Evolutionary conservation across 1,284 basidiomycete species (phyloP).

Genomic region (Agaricales sp.): DNA sequence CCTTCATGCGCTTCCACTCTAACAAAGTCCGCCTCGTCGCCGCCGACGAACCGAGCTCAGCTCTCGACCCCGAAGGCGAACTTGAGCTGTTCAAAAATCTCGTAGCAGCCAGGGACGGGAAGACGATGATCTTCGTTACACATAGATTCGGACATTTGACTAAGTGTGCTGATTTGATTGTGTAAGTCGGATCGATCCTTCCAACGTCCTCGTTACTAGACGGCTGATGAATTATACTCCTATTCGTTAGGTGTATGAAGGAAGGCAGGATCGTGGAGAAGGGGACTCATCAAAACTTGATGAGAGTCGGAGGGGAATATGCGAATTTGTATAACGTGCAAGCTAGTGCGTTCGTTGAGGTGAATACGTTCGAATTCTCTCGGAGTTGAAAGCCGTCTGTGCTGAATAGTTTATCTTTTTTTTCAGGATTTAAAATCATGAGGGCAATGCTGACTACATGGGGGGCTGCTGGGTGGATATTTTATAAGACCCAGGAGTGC

Average conservation of each 20-base stretch:
- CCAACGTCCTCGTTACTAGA: not conserved
- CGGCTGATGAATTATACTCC: not conserved
- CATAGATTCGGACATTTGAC: constrained; percentile 25
- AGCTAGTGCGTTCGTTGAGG: constrained; percentile 13
- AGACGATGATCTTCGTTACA: constrained; percentile 28
- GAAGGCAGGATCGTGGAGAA: constrained; percentile 21
- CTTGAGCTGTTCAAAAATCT: constrained; percentile 23
- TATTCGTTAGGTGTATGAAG: constrained; percentile 22
- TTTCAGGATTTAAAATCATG: too few relatives aligned
- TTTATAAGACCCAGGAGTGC: too few relatives aligned
- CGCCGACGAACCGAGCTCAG: constrained; percentile 29
- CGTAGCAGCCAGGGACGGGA: constrained; percentile 17
- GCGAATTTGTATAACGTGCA: constrained; percentile 20
- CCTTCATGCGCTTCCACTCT: constrained; percentile 27
- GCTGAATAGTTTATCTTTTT: too few relatives aligned
- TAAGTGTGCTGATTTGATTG: constrained; percentile 27
- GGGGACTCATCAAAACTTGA: constrained; percentile 24
- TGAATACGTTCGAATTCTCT: too few relatives aligned
- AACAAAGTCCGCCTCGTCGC: constrained; percentile 23
- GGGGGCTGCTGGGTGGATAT: too few relatives aligned
- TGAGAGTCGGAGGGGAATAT: constrained; percentile 20
- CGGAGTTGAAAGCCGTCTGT: too few relatives aligned
- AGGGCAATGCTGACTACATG: too few relatives aligned
- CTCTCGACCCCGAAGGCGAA: constrained; percentile 27
- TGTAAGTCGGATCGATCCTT: constrained; percentile 19